These are phyloP conservation scores for Coprinellus aureogranulatus DNA, from an alignment of 768 basidiomycete genomes.

Conservation along the genomic window DNA sequence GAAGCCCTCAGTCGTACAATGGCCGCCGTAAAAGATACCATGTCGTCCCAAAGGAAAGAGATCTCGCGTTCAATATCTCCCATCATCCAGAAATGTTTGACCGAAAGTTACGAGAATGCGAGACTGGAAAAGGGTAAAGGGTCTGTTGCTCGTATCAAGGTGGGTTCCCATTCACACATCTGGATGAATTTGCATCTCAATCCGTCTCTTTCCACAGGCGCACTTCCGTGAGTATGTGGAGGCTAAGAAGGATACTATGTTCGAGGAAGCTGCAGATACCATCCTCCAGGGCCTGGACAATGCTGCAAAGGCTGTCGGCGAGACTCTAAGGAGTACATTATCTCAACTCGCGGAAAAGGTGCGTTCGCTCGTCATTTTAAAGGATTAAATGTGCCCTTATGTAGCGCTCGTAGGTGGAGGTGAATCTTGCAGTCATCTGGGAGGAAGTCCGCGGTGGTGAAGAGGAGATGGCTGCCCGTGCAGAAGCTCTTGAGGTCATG, in stretches of 20 bases:
- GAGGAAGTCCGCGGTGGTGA: constrained; percentile 52
- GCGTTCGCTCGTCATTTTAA: neutral
- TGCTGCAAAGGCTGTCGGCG: constrained; percentile 49
- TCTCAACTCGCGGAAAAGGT: constrained; percentile 55
- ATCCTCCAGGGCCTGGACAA: constrained; percentile 44
- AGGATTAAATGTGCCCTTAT: neutral
- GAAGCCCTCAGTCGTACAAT: constrained; percentile 32
- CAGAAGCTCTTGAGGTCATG: too few species aligned
- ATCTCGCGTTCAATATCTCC: constrained; percentile 57
- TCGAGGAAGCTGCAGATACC: constrained; percentile 49
- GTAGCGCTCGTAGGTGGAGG: constrained; percentile 19
- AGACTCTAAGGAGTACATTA: constrained; percentile 44
- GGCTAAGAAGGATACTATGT: constrained; percentile 46
- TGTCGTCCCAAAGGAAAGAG: constrained; percentile 56
- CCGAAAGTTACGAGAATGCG: constrained; percentile 51
- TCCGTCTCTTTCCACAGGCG: constrained; percentile 34
- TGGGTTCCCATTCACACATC: constrained; percentile 15
- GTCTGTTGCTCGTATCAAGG: constrained; percentile 58
- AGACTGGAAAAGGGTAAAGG: constrained; percentile 53
- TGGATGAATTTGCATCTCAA: too few species aligned
- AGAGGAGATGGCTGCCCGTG: constrained; percentile 37
- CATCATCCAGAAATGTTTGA: constrained; percentile 48
- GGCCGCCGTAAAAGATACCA: constrained; percentile 45
- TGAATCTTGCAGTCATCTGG: constrained; percentile 58
- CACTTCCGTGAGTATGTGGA: constrained; percentile 46